Conservation (phyloP, 805 yeast species). For the Metschnikowia arizonensis region DNA sequence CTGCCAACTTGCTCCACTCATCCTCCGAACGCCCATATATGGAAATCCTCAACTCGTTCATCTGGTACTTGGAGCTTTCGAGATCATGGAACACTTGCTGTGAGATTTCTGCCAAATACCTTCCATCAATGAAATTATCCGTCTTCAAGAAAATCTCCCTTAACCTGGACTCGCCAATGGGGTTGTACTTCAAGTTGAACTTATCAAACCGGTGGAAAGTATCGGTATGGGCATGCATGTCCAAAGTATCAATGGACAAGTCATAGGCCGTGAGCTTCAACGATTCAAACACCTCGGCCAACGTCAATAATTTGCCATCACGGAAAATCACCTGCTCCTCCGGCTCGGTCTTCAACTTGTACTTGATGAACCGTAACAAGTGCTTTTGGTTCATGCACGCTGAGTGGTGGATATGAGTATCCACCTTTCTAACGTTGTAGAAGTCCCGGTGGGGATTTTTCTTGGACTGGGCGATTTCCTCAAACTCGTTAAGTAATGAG, state of each 20-base stretch:
- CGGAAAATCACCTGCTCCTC: slow-evolving; percentile 89
- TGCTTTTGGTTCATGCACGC: slow-evolving; percentile 99
- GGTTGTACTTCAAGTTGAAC: slow-evolving; percentile 94
- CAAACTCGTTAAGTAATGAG: slow-evolving; percentile 81
- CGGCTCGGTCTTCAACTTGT: slow-evolving; percentile 82
- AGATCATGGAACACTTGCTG: slow-evolving; percentile 91
- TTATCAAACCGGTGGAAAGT: slow-evolving; percentile 97
- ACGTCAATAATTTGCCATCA: slow-evolving; percentile 83
- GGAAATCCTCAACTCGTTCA: slow-evolving; percentile 94
- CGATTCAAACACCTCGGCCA: slow-evolving; percentile 88
- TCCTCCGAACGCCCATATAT: slow-evolving; percentile 83
- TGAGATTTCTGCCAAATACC: slow-evolving; percentile 88
- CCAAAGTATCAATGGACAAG: slow-evolving; percentile 90
- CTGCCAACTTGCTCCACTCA: slow-evolving; percentile 95
- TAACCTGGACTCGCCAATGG: slow-evolving; percentile 95
- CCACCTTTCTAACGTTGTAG: slow-evolving; percentile 94
- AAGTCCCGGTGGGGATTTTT: slow-evolving; percentile 96
- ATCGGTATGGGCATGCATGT: slow-evolving; percentile 99
- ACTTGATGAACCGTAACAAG: slow-evolving; percentile 86
- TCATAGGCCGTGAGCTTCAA: slow-evolving; percentile 91
- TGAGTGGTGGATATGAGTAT: slow-evolving; percentile 97
- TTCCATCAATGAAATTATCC: slow-evolving; percentile 85
- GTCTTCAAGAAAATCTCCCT: slow-evolving; percentile 95
- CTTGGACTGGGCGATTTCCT: slow-evolving; percentile 86
- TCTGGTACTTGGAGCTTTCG: slow-evolving; percentile 93